phyloP scores from a whole-genome alignment of 169 alveolate genomes.

The Cytauxzoon felis region DNA sequence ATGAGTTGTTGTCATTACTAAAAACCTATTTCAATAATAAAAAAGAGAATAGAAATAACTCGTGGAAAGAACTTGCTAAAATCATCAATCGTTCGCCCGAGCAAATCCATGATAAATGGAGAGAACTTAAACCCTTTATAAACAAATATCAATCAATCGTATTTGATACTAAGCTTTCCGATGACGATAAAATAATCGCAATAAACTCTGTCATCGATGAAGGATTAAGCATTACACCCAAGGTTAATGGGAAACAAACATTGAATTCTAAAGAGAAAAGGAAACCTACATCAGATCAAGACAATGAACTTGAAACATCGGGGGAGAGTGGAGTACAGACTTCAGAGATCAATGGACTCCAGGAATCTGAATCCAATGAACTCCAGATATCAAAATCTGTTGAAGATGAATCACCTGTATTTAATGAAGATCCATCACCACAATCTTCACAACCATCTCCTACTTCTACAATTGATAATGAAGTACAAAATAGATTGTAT shows the following conservation, averaged over 20 bases:
- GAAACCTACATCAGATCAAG: too few species aligned
- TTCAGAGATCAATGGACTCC: not conserved
- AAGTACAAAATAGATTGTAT: slow-evolving; percentile 9
- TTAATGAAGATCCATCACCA: not conserved
- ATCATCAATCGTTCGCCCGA: slow-evolving; percentile 41
- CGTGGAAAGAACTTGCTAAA: slow-evolving; percentile 32
- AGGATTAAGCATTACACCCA: not conserved
- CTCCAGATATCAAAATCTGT: not conserved
- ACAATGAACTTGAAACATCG: too few species aligned
- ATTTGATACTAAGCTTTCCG: not conserved
- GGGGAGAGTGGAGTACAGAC: too few species aligned
- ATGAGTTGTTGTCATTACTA: slow-evolving; percentile 36
- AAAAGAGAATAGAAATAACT: not conserved
- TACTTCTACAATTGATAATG: slow-evolving; percentile 3
- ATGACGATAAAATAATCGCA: not conserved
- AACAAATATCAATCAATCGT: slow-evolving; percentile 9
- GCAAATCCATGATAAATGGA: slow-evolving; percentile 57
- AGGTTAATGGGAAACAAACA: not conserved
- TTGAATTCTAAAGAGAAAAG: too few species aligned
- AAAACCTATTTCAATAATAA: slow-evolving; percentile 18
- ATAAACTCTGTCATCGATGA: too few species aligned
- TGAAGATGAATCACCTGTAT: not conserved
- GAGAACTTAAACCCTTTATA: slow-evolving; percentile 27
- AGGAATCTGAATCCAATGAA: not conserved
- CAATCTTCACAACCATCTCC: too few species aligned